Base-by-base conservation (phyloP, 805 yeast species). In the Lipomyces lipofer region DNA sequence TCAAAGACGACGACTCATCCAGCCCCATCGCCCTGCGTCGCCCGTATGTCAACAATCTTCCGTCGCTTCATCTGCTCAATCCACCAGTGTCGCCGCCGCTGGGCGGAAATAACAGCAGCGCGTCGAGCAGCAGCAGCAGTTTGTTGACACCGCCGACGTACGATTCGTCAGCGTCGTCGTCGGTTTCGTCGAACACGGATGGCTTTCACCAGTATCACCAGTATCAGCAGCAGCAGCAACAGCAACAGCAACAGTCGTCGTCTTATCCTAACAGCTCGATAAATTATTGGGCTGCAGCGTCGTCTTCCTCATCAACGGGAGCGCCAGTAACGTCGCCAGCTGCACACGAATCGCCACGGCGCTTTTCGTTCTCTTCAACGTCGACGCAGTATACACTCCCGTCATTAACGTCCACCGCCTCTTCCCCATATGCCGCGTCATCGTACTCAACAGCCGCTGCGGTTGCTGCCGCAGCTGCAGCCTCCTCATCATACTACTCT, bases 331-430 rank as follows among this genome's bases (percentile, higher is more conserved):
- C 58, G 29, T 38, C 59, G 9, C 46, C 58, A 7, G 43, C 28
- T 24, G 32, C 19, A 21, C 15, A 5, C 35, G 42, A 21, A n/a
- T 45, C 56, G 19, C 49, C 51, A 19, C 24, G 56, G 25, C 38
- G 56, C 21, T 19, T 46, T 22, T 53, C 56, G 25, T 36, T 21
- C 27, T 53, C 56, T 32, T 38, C 47, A 9, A 29, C 48, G 17
- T 52, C 60, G 48, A 46, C 60, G 13, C 60, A 52, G 43, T 54
- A 56, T 49, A 49, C 58, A 19, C 52, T 56, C 19, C 59, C 60
- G 22, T 56, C 59, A 22, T 22, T 56, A 22, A 40, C 59, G 21
- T 46, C 59, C 10, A 42, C 59, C 8, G 47, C 59, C 12, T 48
- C 55, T 8, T 43, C 56, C 17, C 28, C 52, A 15, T 43, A 28